Conservation (phyloP, 192 early-diverging fungal species). For the Coemansia sp. region DNA sequence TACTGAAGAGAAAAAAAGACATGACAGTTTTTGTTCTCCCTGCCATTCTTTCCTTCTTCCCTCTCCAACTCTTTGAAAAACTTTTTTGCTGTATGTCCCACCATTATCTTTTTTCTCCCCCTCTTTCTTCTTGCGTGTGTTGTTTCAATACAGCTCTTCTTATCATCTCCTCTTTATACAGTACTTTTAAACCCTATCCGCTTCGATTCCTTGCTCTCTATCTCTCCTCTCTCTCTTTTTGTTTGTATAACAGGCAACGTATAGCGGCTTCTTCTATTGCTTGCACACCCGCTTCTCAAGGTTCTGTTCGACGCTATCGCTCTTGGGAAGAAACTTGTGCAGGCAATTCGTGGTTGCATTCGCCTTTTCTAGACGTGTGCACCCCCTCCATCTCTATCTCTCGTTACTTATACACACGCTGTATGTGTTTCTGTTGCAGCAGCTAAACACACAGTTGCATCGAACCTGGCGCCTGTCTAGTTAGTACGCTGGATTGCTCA, state of each 20-base stretch:
- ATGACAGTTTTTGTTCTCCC: not conserved
- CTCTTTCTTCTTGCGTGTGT: not conserved
- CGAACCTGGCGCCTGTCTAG: not conserved
- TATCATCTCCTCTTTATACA: not conserved
- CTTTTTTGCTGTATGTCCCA: not conserved
- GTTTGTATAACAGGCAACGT: conserved; percentile 1
- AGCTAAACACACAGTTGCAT: not conserved
- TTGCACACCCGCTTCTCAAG: not conserved
- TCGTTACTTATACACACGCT: not conserved
- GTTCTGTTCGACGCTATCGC: not conserved
- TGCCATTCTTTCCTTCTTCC: not conserved
- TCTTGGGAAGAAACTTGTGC: not conserved
- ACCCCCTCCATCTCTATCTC: too few species aligned
- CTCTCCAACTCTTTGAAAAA: not conserved
- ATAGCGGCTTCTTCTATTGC: not conserved
- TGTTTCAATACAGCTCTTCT: not conserved
- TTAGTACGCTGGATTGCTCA: not conserved
- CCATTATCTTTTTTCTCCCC: not conserved
- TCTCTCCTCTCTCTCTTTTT: not conserved
- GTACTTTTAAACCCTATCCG: not conserved
- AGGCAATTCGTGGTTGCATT: not conserved
- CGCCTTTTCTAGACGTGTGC: not conserved
- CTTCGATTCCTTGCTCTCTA: not conserved
- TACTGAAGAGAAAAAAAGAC: not conserved
- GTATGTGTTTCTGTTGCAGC: not conserved